A percentile compares a stretch with the other conserved stretches of the same genome.
phyloP scores from a whole-genome alignment of 768 basidiomycete species.

The Serpula lacrymans region DNA sequence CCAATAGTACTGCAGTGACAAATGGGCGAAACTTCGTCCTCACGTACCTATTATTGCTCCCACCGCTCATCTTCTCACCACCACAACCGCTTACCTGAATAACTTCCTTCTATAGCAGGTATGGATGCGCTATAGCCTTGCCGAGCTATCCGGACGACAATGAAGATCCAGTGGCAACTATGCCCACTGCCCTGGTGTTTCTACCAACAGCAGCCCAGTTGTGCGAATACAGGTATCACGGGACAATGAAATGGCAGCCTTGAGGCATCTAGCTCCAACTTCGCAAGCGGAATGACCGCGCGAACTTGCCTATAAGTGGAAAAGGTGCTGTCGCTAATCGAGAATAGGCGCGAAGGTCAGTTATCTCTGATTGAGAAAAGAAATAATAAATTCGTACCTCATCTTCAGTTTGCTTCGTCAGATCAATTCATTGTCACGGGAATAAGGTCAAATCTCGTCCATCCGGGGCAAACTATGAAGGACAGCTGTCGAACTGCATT shows the following conservation, averaged over 20 bases:
- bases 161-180: background rate
- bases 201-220: constrained; percentile 14
- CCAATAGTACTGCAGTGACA: background rate
- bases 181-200: constrained; percentile 23
- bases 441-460: too few relatives aligned
- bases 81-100: background rate
- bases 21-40: constrained; percentile 1
- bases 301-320: constrained; percentile 13
- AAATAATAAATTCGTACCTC: too few relatives aligned
- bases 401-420: too few relatives aligned
- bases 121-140: background rate
- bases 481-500: too few relatives aligned
- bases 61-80: background rate
- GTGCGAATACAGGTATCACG: constrained; percentile 17
- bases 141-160: background rate
- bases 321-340: too few relatives aligned
- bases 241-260: constrained; percentile 19
- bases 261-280: constrained; percentile 21
- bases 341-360: constrained; percentile 4
- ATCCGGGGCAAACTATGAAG: too few relatives aligned
- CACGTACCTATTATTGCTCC: constrained; percentile 1
- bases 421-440: too few relatives aligned
- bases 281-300: constrained; percentile 28
- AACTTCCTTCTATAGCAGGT: background rate
- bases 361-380: background rate